Evolutionary conservation across 345 rosid genomes (phyloP), one percentile per base, ranked within the genome.

Genomic region (Acer saccharum): DNA sequence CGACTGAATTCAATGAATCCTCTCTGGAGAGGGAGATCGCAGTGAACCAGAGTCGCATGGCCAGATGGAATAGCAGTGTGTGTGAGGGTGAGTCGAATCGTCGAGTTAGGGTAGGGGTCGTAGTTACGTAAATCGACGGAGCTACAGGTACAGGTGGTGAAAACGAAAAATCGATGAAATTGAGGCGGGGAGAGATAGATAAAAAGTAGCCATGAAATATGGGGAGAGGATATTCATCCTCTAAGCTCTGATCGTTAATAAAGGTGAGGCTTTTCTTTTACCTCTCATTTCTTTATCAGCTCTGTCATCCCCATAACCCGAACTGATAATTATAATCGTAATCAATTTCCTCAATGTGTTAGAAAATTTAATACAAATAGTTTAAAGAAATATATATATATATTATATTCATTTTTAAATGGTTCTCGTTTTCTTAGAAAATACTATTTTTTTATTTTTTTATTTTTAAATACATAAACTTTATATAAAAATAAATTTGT

Each of bases 21-120:
- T 91, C 94, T 90, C 86, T 82, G 43, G 87, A 85, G 97, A 90
- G 93, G 86, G 85, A 78, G 80, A 63, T 85, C 55, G 83, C 89
- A 75, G 88, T 83, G 81, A 83, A 88, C 87, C 89, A 90, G 82
- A 87, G 94, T 90, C 81, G 97, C 98, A 93, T 91, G 87, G 94
- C 98, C 88, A 80, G 86, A 76, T 7, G 74, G 73, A 68, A 63
- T 18, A 44, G 63, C 80, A 60, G 77, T 14, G 78, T 39, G 60
- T 29, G 76, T 14, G 68, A 62, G 43, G 55, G 68, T 20, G 80
- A 83, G 68, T 68, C 46, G 63, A 78, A 73, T 48, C 46, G 57
- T 23, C 20, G 48, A 48, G 73, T 66, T 81, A 66, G 79, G 83
- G 61, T 7, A 9, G 6, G 20, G 16, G 12, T 10, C 50, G 14